These are phyloP conservation scores for Thozetella sp. DNA, from an alignment of 495 filamentous ascomycete genomes.

Conservation along the genomic window DNA sequence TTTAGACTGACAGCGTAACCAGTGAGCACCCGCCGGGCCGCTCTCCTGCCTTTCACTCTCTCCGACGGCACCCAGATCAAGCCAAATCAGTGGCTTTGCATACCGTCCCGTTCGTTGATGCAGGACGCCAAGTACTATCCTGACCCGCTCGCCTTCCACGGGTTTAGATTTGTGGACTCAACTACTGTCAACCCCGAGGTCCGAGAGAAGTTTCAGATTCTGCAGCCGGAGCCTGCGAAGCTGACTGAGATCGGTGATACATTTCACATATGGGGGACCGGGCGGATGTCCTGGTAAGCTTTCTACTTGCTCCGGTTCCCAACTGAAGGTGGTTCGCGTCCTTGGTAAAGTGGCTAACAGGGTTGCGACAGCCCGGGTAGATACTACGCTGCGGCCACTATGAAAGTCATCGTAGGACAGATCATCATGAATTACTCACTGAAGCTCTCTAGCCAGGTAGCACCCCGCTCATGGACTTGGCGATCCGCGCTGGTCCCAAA, in stretches of 20 bases:
- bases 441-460: conserved; percentile 12
- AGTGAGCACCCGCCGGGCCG: conserved; percentile 24
- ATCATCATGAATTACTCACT: conserved; percentile 21
- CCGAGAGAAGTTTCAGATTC: not conserved
- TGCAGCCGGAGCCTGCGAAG: conserved; percentile 17
- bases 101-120: conserved; percentile 17
- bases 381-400: conserved; percentile 22
- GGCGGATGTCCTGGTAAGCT: conserved; percentile 21
- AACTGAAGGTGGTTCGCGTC: conserved; percentile 3
- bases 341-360: too few relatives aligned
- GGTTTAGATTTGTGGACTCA: conserved; percentile 19
- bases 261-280: conserved; percentile 26
- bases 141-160: conserved; percentile 16
- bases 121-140: conserved; percentile 13
- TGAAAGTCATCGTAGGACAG: conserved; percentile 25
- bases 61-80: conserved; percentile 24
- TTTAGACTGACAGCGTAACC: not conserved
- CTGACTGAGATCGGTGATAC: conserved; percentile 15
- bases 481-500: conserved; percentile 18
- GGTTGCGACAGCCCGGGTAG: conserved; percentile 17
- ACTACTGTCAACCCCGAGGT: not conserved
- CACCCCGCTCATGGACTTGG: conserved; percentile 17
- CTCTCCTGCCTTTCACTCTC: conserved; percentile 20
- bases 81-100: conserved; percentile 25
- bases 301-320: not conserved